A percentile compares a stretch with the other conserved stretches of the same genome.
These are phyloP conservation scores for Boletus patriciae DNA, from an alignment of 768 basidiomycete genomes.

Conservation along the genomic window DNA sequence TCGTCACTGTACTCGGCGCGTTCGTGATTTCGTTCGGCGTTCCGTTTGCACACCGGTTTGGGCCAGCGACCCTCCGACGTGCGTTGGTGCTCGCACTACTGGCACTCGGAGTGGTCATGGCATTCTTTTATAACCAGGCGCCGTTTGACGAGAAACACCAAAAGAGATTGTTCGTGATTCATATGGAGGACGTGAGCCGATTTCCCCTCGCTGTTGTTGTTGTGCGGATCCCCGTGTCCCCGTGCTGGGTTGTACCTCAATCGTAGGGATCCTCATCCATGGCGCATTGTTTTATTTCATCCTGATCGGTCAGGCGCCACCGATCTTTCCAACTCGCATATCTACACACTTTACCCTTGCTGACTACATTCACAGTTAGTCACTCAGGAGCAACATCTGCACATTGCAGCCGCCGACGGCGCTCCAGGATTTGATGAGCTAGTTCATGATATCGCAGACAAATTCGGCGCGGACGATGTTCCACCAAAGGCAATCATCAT, in stretches of 20 bases:
- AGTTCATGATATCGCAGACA: slow-evolving; percentile 55
- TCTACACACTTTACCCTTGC: neutral
- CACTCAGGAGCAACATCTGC: slow-evolving; percentile 68
- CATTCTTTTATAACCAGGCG: slow-evolving; percentile 54
- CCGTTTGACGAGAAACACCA: slow-evolving; percentile 88
- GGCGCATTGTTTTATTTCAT: too few relatives aligned
- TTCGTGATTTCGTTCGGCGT: slow-evolving; percentile 58
- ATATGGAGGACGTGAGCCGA: slow-evolving; percentile 76
- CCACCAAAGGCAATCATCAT: slow-evolving; percentile 52
- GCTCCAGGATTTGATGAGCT: slow-evolving; percentile 73
- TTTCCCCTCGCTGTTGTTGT: neutral
- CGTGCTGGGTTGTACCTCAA: neutral
- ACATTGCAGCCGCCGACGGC: slow-evolving; percentile 79
- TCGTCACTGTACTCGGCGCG: slow-evolving; percentile 59
- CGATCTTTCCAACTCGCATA: neutral
- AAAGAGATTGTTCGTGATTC: slow-evolving; percentile 79
- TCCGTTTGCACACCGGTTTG: slow-evolving; percentile 77
- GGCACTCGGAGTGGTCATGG: slow-evolving; percentile 51
- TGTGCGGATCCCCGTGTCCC: neutral
- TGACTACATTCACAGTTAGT: slow-evolving; percentile 52
- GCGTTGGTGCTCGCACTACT: slow-evolving; percentile 47
- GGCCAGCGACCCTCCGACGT: slow-evolving; percentile 38
- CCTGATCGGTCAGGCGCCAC: too few relatives aligned
- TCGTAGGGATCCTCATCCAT: too few relatives aligned
- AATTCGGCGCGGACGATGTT: slow-evolving; percentile 52